phyloP scores from a whole-genome alignment of 352 stramenopile species.

The Phytophthora pluvialis region DNA sequence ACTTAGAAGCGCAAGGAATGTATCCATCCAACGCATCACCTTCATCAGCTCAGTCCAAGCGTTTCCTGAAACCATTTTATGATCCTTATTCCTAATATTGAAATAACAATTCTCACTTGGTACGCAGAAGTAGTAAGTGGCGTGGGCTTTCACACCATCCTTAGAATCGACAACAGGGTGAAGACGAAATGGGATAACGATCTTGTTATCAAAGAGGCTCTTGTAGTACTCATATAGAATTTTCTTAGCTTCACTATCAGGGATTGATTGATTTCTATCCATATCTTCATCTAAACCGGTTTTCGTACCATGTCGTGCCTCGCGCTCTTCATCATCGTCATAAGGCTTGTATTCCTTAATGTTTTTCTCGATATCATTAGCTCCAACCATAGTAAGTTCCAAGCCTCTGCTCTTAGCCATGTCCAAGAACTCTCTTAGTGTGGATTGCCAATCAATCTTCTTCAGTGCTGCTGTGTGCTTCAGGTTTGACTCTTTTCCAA shows the following conservation, averaged over 20 bases:
- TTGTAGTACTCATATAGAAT: slow-evolving; percentile 27
- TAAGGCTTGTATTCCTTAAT: slow-evolving; percentile 15
- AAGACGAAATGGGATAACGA: slow-evolving; percentile 14
- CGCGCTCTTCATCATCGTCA: slow-evolving; percentile 13
- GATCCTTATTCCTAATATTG: slow-evolving; percentile 14
- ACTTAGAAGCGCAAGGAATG: slow-evolving; percentile 6
- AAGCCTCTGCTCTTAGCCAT: slow-evolving; percentile 8
- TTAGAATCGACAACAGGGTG: slow-evolving; percentile 16
- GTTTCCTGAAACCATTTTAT: slow-evolving; percentile 21
- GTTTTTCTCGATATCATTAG: slow-evolving; percentile 3
- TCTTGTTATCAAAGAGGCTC: slow-evolving; percentile 17
- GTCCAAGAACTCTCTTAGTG: slow-evolving; percentile 9
- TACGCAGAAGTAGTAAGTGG: slow-evolving; percentile 15
- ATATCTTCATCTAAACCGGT: slow-evolving; percentile 21
- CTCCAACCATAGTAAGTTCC: slow-evolving; percentile 9
- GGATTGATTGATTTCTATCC: slow-evolving; percentile 14
- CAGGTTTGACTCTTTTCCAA: slow-evolving; percentile 3
- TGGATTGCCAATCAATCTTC: slow-evolving; percentile 21
- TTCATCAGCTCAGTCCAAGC: slow-evolving; percentile 9
- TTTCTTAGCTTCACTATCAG: slow-evolving; percentile 22
- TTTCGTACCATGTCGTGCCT: slow-evolving; percentile 20
- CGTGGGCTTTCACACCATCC: slow-evolving; percentile 16
- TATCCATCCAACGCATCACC: slow-evolving; percentile 19
- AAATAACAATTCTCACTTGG: slow-evolving; percentile 10
- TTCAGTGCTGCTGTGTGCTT: slow-evolving; percentile 4